phyloP scores from a whole-genome alignment of 73 alveolate genomes.

The Paramecium tetraurelia region DNA sequence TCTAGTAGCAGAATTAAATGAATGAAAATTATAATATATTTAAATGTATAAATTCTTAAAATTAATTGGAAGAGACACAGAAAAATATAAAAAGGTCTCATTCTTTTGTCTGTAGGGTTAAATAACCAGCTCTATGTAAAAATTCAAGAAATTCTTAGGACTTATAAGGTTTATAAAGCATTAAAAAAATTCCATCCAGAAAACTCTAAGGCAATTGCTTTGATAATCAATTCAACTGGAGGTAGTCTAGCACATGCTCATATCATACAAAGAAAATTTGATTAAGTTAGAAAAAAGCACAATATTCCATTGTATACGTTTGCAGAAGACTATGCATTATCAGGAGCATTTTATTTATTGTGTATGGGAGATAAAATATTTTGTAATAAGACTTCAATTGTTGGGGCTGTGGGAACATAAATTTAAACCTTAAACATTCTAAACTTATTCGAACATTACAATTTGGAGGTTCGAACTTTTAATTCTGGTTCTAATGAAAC shows the following conservation, averaged over 20 bases:
- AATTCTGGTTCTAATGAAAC: background rate
- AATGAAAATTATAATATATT: constrained; percentile 63
- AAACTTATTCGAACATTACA: constrained; percentile 36
- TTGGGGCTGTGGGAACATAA: constrained; percentile 54
- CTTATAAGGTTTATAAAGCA: constrained; percentile 7
- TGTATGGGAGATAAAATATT: constrained; percentile 59
- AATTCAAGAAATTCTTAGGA: background rate
- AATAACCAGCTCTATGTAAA: background rate
- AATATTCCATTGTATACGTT: constrained; percentile 57
- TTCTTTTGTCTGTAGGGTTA: background rate
- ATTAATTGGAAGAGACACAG: background rate
- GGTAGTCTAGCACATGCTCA: constrained; percentile 63
- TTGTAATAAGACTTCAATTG: background rate
- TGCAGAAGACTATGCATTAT: constrained; percentile 63
- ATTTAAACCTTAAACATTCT: background rate
- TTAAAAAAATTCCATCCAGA: background rate
- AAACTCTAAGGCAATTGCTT: constrained; percentile 51
- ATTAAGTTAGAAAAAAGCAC: background rate
- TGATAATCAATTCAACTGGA: constrained; percentile 59
- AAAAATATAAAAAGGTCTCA: constrained; percentile 15
- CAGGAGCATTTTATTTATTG: constrained; percentile 47
- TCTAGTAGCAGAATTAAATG: constrained; percentile 86
- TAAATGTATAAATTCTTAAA: background rate
- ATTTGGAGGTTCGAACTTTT: constrained; percentile 32
- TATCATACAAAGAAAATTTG: background rate